Base-by-base conservation (phyloP, 768 basidiomycete genomes). In the Psilocybe tampanensis region DNA sequence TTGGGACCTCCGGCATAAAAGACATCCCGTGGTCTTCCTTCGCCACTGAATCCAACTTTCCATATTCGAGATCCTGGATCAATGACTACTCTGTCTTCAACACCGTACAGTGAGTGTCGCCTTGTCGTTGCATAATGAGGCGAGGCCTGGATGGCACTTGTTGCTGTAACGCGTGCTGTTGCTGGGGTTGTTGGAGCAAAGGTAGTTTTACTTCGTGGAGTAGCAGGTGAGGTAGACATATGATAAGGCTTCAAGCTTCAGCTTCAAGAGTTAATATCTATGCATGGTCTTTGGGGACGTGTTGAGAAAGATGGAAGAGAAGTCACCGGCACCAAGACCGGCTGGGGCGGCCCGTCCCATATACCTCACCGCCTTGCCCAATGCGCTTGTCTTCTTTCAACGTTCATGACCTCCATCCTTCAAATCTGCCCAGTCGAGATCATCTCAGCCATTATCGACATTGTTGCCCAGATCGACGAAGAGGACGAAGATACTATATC, bases 21-120 rank as follows among this genome's bases (percentile, higher is more conserved):
- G n/a, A 95, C 88, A 54, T 94, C 90, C 64, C 97, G 74, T 8
- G 97, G 95, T 57, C 86, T 81, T 3, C 94, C 87, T 76, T 99
- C 97, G 13, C 96, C 96, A 66, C 94, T 95, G 76, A 98, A 98
- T 2, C 97, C 97, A 11, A 95, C 92, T 75, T 95, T 97, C 95
- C 96, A 98, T 58, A 95, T 82, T 52, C 89, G 80, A 44, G 92
- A 94, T 18, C 97, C 97, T 21, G 95, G 89, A 71, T 99, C 97
- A 61, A 99, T 90, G 55, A 99, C 85, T 41, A 98, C 85, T 44
- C 96, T 83, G 73, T 98, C 97, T 68, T 99, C 97, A 7, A 92
- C 94, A 23, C 97, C 97, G 74, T 99, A 99, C 8, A 98, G 76
- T 1, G 95, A 96, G 69, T 98, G 96, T 53, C 94, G 80, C 44